Conservation (phyloP, 306 rosid species). For the Malus orientalis region DNA sequence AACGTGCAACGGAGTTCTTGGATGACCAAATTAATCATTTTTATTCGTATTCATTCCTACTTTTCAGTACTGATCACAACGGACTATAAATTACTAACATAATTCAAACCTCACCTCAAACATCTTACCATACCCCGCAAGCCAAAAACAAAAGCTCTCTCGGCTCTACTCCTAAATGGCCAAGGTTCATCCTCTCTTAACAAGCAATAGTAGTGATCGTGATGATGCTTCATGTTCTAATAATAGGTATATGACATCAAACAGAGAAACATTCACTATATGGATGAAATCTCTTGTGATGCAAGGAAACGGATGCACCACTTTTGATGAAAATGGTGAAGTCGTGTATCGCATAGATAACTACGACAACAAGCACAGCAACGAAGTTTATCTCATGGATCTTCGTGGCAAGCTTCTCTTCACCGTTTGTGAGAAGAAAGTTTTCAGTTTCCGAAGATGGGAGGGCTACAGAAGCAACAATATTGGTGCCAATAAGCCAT, state of each 20-base stretch:
- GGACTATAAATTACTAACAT: no score
- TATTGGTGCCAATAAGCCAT: not conserved
- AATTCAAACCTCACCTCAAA: no score
- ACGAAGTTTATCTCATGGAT: constrained; percentile 41
- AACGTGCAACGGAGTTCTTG: no score
- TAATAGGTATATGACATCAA: constrained; percentile 5
- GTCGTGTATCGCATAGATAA: constrained; percentile 31
- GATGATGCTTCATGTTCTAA: not conserved
- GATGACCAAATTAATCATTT: no score
- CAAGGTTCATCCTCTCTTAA: constrained; percentile 17
- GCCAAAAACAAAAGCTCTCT: not conserved
- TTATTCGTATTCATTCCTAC: no score
- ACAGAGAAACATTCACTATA: constrained; percentile 29
- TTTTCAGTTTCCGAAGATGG: constrained; percentile 11
- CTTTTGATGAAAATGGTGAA: constrained; percentile 25
- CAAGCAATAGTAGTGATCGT: not conserved
- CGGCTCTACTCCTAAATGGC: constrained; percentile 7
- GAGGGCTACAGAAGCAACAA: constrained; percentile 10
- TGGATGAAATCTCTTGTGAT: constrained; percentile 47
- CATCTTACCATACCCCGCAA: no score
- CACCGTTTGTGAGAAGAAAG: constrained; percentile 17
- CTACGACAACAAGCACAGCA: constrained; percentile 23
- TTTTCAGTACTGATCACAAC: no score
- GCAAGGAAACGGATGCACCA: constrained; percentile 38
- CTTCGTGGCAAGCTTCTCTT: constrained; percentile 34